These are phyloP conservation scores for Candida ficus DNA, from an alignment of 805 yeast species.

Conservation along the genomic window DNA sequence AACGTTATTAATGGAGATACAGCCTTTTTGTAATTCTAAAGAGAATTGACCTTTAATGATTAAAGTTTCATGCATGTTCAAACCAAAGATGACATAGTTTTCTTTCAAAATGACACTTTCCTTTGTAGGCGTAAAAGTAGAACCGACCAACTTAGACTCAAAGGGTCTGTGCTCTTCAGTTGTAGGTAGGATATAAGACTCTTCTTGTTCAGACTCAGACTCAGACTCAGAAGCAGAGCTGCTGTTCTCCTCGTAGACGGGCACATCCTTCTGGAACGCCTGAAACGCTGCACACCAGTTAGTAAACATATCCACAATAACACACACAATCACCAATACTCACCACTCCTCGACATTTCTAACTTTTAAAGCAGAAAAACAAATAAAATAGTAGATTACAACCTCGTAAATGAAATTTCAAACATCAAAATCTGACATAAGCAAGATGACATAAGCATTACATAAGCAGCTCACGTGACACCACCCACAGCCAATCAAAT, in stretches of 20 bases:
- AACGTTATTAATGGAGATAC: conserved; percentile 37
- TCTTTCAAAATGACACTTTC: conserved; percentile 34
- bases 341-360: conserved; percentile 12
- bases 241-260: conserved; percentile 17
- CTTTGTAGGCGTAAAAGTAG: conserved; percentile 34
- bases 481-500: conserved; percentile 8
- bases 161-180: too few relatives aligned
- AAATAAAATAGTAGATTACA: too few relatives aligned
- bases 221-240: conserved; percentile 22
- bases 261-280: conserved; percentile 16
- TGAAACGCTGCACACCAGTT: conserved; percentile 15
- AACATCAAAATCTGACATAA: too few relatives aligned
- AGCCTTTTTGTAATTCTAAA: conserved; percentile 42
- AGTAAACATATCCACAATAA: neutral
- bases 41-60: conserved; percentile 44
- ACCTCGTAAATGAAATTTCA: too few relatives aligned
- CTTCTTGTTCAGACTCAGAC: conserved; percentile 10
- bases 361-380: neutral
- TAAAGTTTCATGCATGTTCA: conserved; percentile 37
- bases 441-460: neutral
- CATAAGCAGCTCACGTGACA: conserved; percentile 5
- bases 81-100: conserved; percentile 34
- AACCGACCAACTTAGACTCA: conserved; percentile 21
- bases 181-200: conserved; percentile 1
- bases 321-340: neutral